Conservation (phyloP, 129 eudicot genomes). For the Centaurea solstitialis region DNA sequence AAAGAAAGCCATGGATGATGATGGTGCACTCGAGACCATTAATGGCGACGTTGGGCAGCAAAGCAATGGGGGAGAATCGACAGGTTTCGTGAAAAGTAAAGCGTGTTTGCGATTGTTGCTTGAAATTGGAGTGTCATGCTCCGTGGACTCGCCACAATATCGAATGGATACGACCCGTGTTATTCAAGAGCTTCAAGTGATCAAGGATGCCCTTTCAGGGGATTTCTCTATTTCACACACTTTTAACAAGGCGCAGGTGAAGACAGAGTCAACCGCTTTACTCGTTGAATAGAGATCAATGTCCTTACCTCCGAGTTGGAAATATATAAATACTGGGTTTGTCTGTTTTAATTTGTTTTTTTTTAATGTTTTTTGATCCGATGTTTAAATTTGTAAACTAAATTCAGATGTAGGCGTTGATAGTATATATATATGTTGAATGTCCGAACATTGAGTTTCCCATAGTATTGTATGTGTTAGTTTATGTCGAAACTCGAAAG, state of each 20-base stretch:
- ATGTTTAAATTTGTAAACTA: too few species aligned
- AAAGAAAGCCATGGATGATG: conserved; percentile 25
- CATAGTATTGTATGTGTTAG: too few species aligned
- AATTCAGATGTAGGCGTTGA: too few species aligned
- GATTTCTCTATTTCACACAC: background rate
- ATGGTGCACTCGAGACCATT: conserved; percentile 23
- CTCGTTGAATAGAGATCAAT: background rate
- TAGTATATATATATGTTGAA: too few species aligned
- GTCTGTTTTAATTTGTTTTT: background rate
- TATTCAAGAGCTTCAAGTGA: conserved; percentile 24
- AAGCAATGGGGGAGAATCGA: background rate
- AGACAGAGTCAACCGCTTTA: background rate
- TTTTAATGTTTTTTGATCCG: too few species aligned
- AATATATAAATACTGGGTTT: too few species aligned
- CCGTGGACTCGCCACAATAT: conserved; percentile 43
- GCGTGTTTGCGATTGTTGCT: conserved; percentile 28
- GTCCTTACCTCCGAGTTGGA: too few species aligned
- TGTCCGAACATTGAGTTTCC: too few species aligned
- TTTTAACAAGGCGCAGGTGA: background rate
- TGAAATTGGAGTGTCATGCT: conserved; percentile 47
- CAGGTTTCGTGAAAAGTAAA: background rate
- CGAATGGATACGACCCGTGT: conserved; percentile 37
- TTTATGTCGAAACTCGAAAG: too few species aligned
- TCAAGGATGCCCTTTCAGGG: conserved; percentile 28
- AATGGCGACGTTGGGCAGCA: conserved; percentile 1